These are phyloP conservation scores for Suhomyces bokatorum DNA, from an alignment of 1,139 yeast species.

Conservation along the genomic window DNA sequence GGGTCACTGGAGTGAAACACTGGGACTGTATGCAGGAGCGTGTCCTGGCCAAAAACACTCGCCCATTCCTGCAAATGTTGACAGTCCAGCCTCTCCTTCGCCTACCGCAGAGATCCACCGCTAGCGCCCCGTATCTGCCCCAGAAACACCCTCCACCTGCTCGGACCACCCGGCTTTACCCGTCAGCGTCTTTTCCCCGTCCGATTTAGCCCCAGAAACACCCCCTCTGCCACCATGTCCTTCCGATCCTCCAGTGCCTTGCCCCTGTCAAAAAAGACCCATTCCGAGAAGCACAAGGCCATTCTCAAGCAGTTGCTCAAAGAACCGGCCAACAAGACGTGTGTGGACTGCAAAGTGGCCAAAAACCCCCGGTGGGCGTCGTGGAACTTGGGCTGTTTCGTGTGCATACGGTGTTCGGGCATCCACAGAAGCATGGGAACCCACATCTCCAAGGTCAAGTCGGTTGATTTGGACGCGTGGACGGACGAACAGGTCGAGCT, in stretches of 20 bases:
- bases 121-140: not conserved
- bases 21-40: constrained; percentile 1
- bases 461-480: constrained; percentile 96
- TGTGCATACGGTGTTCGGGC: constrained; percentile 92
- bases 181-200: not conserved
- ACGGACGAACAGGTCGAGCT: constrained; percentile 85
- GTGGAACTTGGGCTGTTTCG: constrained; percentile 90
- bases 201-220: not conserved
- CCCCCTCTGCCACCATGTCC: constrained; percentile 16
- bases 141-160: not conserved
- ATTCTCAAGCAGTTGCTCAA: constrained; percentile 71
- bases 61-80: constrained; percentile 1
- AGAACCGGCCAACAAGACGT: constrained; percentile 71
- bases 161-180: not conserved
- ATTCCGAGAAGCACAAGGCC: constrained; percentile 59
- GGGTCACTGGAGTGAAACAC: too few relatives aligned
- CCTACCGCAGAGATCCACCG: not conserved
- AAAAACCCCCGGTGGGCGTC: constrained; percentile 98
- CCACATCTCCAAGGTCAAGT: constrained; percentile 81
- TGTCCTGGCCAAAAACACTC: not conserved
- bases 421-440: constrained; percentile 95
- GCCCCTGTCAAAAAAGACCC: constrained; percentile 47
- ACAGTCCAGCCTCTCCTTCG: not conserved
- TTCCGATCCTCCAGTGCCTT: constrained; percentile 23
- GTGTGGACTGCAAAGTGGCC: constrained; percentile 90